phyloP scores from a whole-genome alignment of 2,329 filamentous ascomycete genomes.

The Penicillium sumatraense region DNA sequence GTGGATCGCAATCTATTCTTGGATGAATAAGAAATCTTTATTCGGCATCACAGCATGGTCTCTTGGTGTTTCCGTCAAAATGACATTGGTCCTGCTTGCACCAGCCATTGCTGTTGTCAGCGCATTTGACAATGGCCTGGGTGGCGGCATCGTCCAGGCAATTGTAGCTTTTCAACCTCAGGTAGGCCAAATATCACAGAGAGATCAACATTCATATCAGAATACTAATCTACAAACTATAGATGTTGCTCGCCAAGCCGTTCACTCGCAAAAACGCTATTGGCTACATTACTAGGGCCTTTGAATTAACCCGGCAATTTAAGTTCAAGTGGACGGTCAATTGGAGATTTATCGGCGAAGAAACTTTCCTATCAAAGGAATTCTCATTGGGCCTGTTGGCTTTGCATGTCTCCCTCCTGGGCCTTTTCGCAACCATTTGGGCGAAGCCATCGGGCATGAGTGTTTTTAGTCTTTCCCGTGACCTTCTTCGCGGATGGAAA shows the following conservation, averaged over 20 bases:
- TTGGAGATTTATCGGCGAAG: constrained; percentile 92
- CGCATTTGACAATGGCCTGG: constrained; percentile 72
- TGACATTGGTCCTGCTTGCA: constrained; percentile 82
- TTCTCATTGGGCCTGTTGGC: constrained; percentile 72
- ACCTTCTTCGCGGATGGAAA: constrained; percentile 60
- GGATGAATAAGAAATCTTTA: constrained; percentile 76
- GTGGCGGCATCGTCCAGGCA: constrained; percentile 68
- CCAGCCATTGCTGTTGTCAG: constrained; percentile 80
- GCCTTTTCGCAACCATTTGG: constrained; percentile 72
- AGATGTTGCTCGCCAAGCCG: constrained; percentile 64
- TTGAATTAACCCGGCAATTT: constrained; percentile 89
- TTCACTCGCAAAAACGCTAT: constrained; percentile 67
- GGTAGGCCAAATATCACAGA: constrained; percentile 47
- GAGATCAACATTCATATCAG: neutral
- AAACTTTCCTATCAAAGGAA: constrained; percentile 70
- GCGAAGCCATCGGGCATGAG: constrained; percentile 68
- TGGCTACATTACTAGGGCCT: constrained; percentile 80
- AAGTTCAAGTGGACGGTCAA: constrained; percentile 99
- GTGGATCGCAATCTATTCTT: constrained; percentile 77
- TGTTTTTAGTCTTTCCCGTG: constrained; percentile 58
- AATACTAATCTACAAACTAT: constrained; percentile 6
- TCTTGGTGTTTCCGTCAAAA: constrained; percentile 87
- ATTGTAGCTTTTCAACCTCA: constrained; percentile 79
- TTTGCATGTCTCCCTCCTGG: constrained; percentile 68
- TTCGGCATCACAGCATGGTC: constrained; percentile 74